These are phyloP conservation scores for Sporisorium graminicola DNA, from an alignment of 1,284 basidiomycete species.

Conservation along the genomic window DNA sequence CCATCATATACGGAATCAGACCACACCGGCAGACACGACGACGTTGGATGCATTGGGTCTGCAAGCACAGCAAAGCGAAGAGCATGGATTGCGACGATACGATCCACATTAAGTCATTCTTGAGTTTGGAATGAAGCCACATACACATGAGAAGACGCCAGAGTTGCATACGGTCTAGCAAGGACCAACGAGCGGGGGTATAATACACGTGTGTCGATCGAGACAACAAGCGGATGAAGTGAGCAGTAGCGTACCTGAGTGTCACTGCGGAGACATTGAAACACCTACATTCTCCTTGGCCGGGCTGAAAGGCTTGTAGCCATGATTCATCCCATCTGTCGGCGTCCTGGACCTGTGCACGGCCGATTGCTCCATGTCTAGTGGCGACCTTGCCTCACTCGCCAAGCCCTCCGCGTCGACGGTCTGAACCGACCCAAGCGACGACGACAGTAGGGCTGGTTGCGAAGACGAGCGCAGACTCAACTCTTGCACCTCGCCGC, in stretches of 20 bases:
- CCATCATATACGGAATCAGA: too few species aligned
- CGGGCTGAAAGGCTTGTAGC: conserved; percentile 27
- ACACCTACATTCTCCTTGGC: conserved; percentile 11
- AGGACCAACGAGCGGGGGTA: not conserved
- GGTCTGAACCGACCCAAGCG: conserved; percentile 2
- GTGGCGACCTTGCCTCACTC: conserved; percentile 3
- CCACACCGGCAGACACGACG: too few species aligned
- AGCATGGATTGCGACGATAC: too few species aligned
- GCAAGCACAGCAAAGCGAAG: too few species aligned
- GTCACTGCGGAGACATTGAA: not conserved
- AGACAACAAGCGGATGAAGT: not conserved
- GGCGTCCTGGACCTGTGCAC: conserved; percentile 3
- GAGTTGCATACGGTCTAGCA: not conserved
- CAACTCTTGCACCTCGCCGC: conserved; percentile 26
- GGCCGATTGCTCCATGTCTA: conserved; percentile 7
- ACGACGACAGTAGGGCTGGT: not conserved
- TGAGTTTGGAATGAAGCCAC: too few species aligned
- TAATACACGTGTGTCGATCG: not conserved
- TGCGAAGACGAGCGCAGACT: conserved; percentile 8
- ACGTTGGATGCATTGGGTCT: too few species aligned
- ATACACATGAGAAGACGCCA: too few species aligned
- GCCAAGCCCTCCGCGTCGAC: not conserved
- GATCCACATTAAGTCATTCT: too few species aligned
- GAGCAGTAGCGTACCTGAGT: not conserved
- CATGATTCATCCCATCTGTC: conserved; percentile 12